Base-by-base conservation (phyloP, 495 filamentous ascomycete species). In the Neurospora sp. region DNA sequence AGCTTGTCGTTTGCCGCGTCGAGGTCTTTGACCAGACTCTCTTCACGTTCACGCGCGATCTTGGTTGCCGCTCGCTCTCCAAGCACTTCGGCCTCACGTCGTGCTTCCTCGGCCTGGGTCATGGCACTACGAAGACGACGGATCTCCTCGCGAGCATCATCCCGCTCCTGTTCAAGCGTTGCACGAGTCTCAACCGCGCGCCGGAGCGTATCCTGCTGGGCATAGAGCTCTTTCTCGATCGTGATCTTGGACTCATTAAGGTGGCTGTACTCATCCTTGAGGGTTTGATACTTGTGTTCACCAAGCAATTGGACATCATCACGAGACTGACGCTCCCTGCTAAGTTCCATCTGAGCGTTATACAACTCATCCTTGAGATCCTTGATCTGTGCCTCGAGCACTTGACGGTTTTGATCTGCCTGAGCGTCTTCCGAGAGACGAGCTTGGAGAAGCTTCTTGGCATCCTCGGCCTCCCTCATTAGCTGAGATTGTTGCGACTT, bases 201-300 rank as follows among this genome's bases (percentile, higher is more conserved):
- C 27, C 96, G 92, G 66, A 98, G 89, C 16, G 92, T 92, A 79
- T 99, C 96, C 81, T 98, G 94, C 77, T 98, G 96, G n/a, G 92
- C 90, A 79, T 98, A 98, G 82, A 99, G 93, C 81, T 98, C 96
- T 81, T 97, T 98, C 80, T 99, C 96, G 72, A 99, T 98, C 46
- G 88, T 96, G 76, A 98, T 97, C 82, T 99, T 99, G 6, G 94
- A 91, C 44, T 97, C 93, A 75, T 97, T 97, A 16, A 99, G 86
- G n/a, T 88, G 87, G 39, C 94, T 88, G 77, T 91, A 97, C 73
- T 98, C 94, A 27, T 94, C 89, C 77, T 93, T 90, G 72, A 99
- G 82, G 59, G 90, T 89, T 20, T 90, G 85, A 73, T 91, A 91
- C 77, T 96, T 96, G 83, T 97, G 94, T 74, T 98, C 93, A 3